phyloP scores from a whole-genome alignment of 2,329 filamentous ascomycete species.

The Colletotrichum sp. region DNA sequence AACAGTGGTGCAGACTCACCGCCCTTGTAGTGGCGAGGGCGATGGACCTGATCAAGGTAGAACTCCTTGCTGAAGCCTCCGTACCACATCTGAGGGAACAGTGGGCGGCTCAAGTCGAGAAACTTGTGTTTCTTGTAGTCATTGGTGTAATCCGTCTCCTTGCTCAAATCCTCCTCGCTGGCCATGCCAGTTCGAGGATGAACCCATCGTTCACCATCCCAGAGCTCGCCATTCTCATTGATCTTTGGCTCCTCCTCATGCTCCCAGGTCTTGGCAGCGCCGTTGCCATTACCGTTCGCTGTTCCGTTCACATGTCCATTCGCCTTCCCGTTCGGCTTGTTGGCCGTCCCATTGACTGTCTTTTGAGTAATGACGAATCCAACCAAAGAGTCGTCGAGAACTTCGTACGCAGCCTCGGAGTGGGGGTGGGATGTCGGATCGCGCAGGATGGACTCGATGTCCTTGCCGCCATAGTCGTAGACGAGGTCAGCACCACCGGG shows the following conservation, averaged over 20 bases:
- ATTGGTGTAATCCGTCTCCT: slow-evolving; percentile 75
- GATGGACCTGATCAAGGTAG: slow-evolving; percentile 94
- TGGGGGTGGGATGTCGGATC: slow-evolving; percentile 85
- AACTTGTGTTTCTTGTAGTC: slow-evolving; percentile 96
- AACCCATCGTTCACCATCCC: slow-evolving; percentile 31
- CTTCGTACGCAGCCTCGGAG: slow-evolving; percentile 93
- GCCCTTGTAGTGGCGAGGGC: slow-evolving; percentile 93
- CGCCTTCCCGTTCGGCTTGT: slow-evolving; percentile 33
- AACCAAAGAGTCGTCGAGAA: slow-evolving; percentile 84
- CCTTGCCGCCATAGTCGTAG: slow-evolving; percentile 87
- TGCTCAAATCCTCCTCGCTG: slow-evolving; percentile 81
- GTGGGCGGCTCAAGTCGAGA: slow-evolving; percentile 82
- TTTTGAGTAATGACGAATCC: slow-evolving; percentile 75
- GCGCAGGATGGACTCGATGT: slow-evolving; percentile 81
- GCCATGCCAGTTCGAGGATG: slow-evolving; percentile 84
- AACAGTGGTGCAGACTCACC: slow-evolving; percentile 92
- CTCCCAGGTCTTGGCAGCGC: slow-evolving; percentile 41
- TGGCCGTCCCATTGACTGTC: slow-evolving; percentile 39
- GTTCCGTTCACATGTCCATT: slow-evolving; percentile 29
- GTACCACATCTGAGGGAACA: slow-evolving; percentile 86
- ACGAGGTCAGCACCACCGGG: slow-evolving; percentile 90
- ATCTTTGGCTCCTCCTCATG: slow-evolving; percentile 25
- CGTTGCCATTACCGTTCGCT: slow-evolving; percentile 19
- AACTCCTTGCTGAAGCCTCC: slow-evolving; percentile 94
- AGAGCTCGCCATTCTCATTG: slow-evolving; percentile 27